phyloP scores from a whole-genome alignment of 768 basidiomycete genomes.

The Boletus fagicola region DNA sequence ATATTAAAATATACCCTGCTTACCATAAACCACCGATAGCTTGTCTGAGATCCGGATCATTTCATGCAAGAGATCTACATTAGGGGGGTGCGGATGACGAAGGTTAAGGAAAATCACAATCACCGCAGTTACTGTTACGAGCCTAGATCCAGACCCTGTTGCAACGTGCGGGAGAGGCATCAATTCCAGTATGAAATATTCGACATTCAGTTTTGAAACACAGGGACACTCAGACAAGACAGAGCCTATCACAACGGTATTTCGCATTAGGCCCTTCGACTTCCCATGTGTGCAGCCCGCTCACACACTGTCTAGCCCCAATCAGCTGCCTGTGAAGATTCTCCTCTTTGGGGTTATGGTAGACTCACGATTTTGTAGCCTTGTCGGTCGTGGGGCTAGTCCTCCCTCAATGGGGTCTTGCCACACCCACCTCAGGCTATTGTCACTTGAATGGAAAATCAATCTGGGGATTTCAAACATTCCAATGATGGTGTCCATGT shows the following conservation, averaged over 20 bases:
- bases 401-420: too few relatives aligned
- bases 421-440: too few relatives aligned
- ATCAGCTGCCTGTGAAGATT: neutral
- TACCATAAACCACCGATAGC: neutral
- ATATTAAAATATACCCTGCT: neutral
- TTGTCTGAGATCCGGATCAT: neutral
- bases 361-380: neutral
- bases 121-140: neutral
- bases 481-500: too few relatives aligned
- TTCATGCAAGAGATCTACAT: neutral
- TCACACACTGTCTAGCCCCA: neutral
- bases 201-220: too few relatives aligned
- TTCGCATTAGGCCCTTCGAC: too few relatives aligned
- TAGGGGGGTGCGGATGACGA: neutral
- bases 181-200: too few relatives aligned
- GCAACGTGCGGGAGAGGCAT: too few relatives aligned
- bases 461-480: neutral
- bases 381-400: neutral
- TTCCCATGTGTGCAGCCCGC: neutral
- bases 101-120: neutral
- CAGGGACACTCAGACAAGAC: too few relatives aligned
- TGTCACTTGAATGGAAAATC: neutral
- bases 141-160: too few relatives aligned
- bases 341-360: neutral
- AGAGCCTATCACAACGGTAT: too few relatives aligned